Base-by-base conservation (phyloP, 1,139 yeast species). In the Yamadazyma aaseri region DNA sequence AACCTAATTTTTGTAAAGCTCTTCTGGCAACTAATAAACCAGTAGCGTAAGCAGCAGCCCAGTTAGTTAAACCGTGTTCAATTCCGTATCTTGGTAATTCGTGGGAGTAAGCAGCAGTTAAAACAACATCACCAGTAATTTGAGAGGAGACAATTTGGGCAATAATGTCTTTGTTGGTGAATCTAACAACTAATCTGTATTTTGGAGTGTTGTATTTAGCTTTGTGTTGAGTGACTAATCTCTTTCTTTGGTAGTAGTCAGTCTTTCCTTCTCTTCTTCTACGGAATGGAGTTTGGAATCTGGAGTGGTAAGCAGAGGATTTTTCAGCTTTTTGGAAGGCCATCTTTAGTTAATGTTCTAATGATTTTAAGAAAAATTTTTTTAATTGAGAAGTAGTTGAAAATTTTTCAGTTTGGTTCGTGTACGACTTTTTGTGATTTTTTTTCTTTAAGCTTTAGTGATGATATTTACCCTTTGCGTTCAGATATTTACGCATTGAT, bases 191-290 rank as follows among this genome's bases (percentile, higher is more conserved):
- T 66, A 92, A 83, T 83, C 99, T 89, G 87, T 90, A 92, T 82
- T 92, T 92, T 75, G 98, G 98, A 66, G 96, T 71, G 85, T 82
- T 85, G 95, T 92, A 92, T 83, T 94, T 92, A 71, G 96, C 96
- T 92, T 92, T 92, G 92, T 90, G 97, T 80, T 92, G 99, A 63
- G 97, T 80, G 66, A 92, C 94, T 70, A 92, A 80, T 81, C 98
- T 89, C 95, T 92, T 92, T 83, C 99, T 92, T 74, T 95, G 97
- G 83, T 90, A 92, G 96, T 90, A 92, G 73, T 92, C 99, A 70
- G 99, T 92, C 84, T 94, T 92, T 79, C 98, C 99, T 77, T 94
- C 97, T 71, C 95, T 89, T 86, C 99, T 87, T 84, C 99, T 89
- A 75, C 98, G 89, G 96, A 89, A 92, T 58, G 97, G 97, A 70